Evolutionary conservation across 257 asterid species (phyloP), one percentile per base, ranked within the genome.

Genomic region (Capsicum pubescens): DNA sequence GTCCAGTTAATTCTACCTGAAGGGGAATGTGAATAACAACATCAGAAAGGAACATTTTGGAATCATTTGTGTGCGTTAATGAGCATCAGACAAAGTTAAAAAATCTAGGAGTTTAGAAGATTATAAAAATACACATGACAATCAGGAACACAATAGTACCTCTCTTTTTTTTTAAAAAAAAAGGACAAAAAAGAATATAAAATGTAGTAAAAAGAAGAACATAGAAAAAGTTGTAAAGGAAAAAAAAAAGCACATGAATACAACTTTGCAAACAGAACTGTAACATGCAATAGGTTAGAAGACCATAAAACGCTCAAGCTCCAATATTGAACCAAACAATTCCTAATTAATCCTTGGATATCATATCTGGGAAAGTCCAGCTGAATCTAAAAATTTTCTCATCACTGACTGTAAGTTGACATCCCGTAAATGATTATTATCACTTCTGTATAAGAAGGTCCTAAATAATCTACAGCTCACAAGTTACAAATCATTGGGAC

Each of bases 401-500:
- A 52, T 50, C 42, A 26, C 21, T 50, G 81, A 64, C 48, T 54
- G 50, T 77, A 54, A 50, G 42, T 77, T 54, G 81, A 8, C 15
- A 54, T 17, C 14, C 60, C 50, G 14, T 54, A 54, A 77, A 14
- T 77, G 64, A 77, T 77, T 77, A 52, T 77, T 36, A 77, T 63
- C 3, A 26, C 26, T 77, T 26, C 64, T 54, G 11, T 16, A 77
- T 54, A 54, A 26, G 32, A 44, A 74, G 81, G 46, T 74, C 46
- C 48, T 13, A 32, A 77, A 26, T 52, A 26, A 13, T 54, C 9
- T 54, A 54, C n/a, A n/a, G n/a, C n/a, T 77, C 64, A 77, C 46
- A 77, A 77, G 64, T 77, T 48, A 77, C 46, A 77, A 77, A 50
- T 54, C 81, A 77, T 15, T 52, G n/a, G 3, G 50, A 89, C 95